Percentiles rank a stretch among this genome's conserved stretches.
These are phyloP conservation scores for Malassezia psittaci DNA, from an alignment of 1,284 basidiomycete species.

Conservation along the genomic window DNA sequence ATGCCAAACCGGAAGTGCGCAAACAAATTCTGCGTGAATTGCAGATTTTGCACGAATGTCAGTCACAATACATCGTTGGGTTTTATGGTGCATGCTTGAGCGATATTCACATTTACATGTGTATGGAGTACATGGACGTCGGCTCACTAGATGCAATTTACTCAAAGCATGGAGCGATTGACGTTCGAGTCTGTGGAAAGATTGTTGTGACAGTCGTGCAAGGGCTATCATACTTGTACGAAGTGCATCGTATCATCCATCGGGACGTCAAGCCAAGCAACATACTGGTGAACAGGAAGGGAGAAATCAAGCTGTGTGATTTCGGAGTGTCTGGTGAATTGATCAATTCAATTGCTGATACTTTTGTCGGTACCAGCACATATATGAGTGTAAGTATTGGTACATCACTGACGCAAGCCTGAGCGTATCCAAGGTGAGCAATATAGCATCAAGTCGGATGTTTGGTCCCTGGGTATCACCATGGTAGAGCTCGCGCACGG, in stretches of 20 bases:
- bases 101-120: constrained; percentile 96
- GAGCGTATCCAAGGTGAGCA: constrained; percentile 96
- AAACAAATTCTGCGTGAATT: constrained; percentile 96
- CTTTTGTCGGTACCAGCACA: constrained; percentile 93
- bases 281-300: constrained; percentile 82
- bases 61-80: constrained; percentile 82
- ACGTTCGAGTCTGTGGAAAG: constrained; percentile 76
- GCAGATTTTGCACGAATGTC: constrained; percentile 96
- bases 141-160: constrained; percentile 75
- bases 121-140: constrained; percentile 91
- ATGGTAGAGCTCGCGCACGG: constrained; percentile 86
- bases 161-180: constrained; percentile 79
- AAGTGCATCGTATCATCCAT: constrained; percentile 97
- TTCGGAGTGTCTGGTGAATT: constrained; percentile 97
- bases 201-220: constrained; percentile 86
- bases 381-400: constrained; percentile 76
- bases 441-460: constrained; percentile 93
- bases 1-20: constrained; percentile 89
- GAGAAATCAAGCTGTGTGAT: constrained; percentile 96
- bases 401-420: constrained; percentile 56
- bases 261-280: constrained; percentile 99
- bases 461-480: constrained; percentile 91
- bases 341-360: constrained; percentile 96
- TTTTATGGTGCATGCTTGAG: constrained; percentile 92
- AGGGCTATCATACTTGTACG: constrained; percentile 94